Evolutionary conservation across 2,329 filamentous ascomycete species (phyloP).

Genomic region (Colletotrichum tanaceti): DNA sequence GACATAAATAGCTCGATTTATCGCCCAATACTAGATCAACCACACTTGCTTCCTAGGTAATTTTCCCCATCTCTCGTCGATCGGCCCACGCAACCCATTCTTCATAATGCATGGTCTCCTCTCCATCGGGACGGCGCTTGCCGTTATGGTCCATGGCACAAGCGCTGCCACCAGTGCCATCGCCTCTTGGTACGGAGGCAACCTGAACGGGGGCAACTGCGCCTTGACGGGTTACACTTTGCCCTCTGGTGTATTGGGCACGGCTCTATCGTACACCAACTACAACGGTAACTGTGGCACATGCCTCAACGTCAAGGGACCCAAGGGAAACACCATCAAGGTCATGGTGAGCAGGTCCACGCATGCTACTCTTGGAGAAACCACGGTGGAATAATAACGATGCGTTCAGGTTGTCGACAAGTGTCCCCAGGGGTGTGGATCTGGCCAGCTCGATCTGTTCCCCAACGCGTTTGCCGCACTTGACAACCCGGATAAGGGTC

Average conservation of each 20-base stretch:
- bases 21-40: neutral
- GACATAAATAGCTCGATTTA: neutral
- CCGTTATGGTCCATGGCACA: conserved; percentile 26
- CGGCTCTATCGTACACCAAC: conserved; percentile 29
- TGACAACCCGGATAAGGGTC: conserved; percentile 55
- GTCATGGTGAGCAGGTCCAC: conserved; percentile 22
- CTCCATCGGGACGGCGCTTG: conserved; percentile 12
- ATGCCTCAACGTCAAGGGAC: conserved; percentile 33
- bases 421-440: conserved; percentile 63
- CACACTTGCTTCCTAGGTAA: neutral
- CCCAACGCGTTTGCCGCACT: conserved; percentile 61
- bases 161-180: conserved; percentile 27
- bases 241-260: conserved; percentile 23
- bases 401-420: conserved; percentile 62
- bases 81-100: neutral
- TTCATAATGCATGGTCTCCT: conserved; percentile 21
- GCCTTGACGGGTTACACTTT: conserved; percentile 29
- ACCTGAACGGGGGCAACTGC: conserved; percentile 32
- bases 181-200: conserved; percentile 32
- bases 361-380: neutral
- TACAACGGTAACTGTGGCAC: conserved; percentile 35
- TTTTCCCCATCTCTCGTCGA: no score
- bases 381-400: conserved; percentile 3
- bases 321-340: conserved; percentile 34
- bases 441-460: conserved; percentile 68